These are phyloP conservation scores for Coelastrella sp. DNA, from an alignment of 139 green algal species.

Conservation along the genomic window DNA sequence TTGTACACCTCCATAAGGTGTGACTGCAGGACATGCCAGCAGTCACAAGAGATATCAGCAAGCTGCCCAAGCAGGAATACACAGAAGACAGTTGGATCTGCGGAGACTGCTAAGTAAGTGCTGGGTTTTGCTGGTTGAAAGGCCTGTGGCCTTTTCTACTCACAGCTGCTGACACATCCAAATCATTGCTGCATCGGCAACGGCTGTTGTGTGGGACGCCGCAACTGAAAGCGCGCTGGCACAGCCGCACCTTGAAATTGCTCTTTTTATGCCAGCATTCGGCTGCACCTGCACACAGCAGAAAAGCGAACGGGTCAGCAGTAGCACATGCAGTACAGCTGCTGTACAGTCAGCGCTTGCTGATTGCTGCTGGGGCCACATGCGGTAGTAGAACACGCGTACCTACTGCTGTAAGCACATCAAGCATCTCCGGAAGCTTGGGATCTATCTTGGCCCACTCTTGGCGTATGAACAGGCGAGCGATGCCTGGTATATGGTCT, in stretches of 20 bases:
- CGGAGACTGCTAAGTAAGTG: too few relatives aligned
- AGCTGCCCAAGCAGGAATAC: too few relatives aligned
- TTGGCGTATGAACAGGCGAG: slow-evolving; percentile 13
- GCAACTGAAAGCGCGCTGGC: background rate
- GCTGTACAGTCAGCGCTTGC: too few relatives aligned
- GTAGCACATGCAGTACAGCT: background rate
- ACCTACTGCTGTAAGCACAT: slow-evolving; percentile 24
- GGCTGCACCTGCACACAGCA: slow-evolving; percentile 51
- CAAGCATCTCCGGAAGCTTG: slow-evolving; percentile 10
- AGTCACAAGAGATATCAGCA: too few relatives aligned
- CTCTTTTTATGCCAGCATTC: slow-evolving; percentile 65
- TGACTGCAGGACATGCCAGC: too few relatives aligned
- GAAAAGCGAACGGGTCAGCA: background rate
- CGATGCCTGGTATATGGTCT: background rate
- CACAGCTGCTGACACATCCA: too few relatives aligned
- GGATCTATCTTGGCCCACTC: slow-evolving; percentile 26
- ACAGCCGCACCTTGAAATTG: slow-evolving; percentile 40
- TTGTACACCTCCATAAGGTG: slow-evolving; percentile 60
- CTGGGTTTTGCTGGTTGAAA: too few relatives aligned
- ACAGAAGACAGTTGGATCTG: too few relatives aligned
- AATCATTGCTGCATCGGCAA: background rate
- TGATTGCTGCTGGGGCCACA: too few relatives aligned
- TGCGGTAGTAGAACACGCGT: too few relatives aligned
- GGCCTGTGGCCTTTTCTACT: too few relatives aligned
- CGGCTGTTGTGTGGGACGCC: background rate